Conservation (phyloP, 2,329 filamentous ascomycete species). For the Nemania abortiva region DNA sequence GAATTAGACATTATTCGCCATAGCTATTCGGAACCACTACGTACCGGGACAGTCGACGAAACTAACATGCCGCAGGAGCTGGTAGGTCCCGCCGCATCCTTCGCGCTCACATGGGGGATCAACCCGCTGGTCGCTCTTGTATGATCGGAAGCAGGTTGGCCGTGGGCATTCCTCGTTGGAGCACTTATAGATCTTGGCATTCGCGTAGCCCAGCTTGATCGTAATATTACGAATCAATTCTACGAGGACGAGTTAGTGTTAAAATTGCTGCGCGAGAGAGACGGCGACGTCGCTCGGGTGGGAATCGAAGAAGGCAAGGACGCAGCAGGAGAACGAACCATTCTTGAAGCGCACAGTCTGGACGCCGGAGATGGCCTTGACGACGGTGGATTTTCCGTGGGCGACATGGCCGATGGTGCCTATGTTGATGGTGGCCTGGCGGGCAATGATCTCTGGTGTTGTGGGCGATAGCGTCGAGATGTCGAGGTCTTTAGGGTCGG, state of each 20-base stretch:
- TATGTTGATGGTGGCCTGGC: constrained; percentile 99
- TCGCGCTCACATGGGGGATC: constrained; percentile 96
- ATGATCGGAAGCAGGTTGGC: constrained; percentile 95
- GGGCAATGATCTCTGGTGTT: constrained; percentile 95
- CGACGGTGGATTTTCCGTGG: constrained; percentile 98
- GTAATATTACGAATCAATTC: constrained; percentile 99
- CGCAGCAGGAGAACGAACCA: constrained; percentile 42
- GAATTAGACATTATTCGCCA: constrained; percentile 17
- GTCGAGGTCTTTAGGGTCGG: constrained; percentile 90
- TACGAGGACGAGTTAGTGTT: constrained; percentile 24
- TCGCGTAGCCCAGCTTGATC: constrained; percentile 62
- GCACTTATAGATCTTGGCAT: constrained; percentile 68
- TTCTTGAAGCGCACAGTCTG: constrained; percentile 99
- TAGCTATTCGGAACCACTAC: constrained; percentile 1
- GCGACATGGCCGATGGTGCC: constrained; percentile 98
- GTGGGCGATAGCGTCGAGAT: constrained; percentile 83
- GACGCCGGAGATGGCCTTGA: constrained; percentile 98
- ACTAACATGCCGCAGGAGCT: constrained; percentile 89
- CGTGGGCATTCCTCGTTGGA: constrained; percentile 91
- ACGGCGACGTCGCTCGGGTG: no score
- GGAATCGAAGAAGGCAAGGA: neutral
- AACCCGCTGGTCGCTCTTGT: constrained; percentile 98
- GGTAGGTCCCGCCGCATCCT: constrained; percentile 88
- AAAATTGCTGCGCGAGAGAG: neutral
- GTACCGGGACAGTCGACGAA: constrained; percentile 93